Percentiles rank a stretch among this genome's conserved stretches.
phyloP scores from a whole-genome alignment of 2,329 filamentous ascomycete genomes.

The Penicillium sp. region DNA sequence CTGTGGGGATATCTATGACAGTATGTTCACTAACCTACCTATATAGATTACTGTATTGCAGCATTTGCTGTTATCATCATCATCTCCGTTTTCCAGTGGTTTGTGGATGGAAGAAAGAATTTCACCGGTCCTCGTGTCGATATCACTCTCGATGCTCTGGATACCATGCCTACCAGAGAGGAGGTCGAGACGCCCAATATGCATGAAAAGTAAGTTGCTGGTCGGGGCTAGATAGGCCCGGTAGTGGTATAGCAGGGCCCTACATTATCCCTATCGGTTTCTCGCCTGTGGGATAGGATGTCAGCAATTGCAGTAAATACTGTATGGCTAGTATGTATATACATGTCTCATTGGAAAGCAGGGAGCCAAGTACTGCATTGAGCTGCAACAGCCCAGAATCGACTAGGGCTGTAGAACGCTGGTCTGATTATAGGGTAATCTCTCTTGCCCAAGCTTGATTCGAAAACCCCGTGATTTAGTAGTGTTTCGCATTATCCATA shows the following conservation, averaged over 20 bases:
- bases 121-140: slow-evolving; percentile 48
- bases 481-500: neutral
- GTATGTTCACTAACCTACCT: neutral
- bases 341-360: too few relatives aligned
- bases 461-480: too few relatives aligned
- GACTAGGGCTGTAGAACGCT: too few relatives aligned
- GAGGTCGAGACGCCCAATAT: neutral
- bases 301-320: neutral
- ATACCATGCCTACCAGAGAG: neutral
- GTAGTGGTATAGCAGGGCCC: neutral
- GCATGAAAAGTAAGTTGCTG: slow-evolving; percentile 6
- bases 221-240: neutral
- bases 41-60: slow-evolving; percentile 36
- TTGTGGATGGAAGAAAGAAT: slow-evolving; percentile 53
- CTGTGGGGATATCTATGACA: neutral
- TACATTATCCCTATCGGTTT: neutral
- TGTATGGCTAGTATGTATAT: too few relatives aligned
- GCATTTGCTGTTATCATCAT: slow-evolving; percentile 51
- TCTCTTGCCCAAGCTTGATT: too few relatives aligned
- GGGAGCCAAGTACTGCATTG: too few relatives aligned
- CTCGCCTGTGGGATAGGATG: neutral
- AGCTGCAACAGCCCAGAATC: too few relatives aligned
- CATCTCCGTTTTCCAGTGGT: slow-evolving; percentile 51
- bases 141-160: slow-evolving; percentile 14
- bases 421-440: too few relatives aligned